Evolutionary conservation across 768 basidiomycete species (phyloP).

Genomic region (Pluteus cervinus): DNA sequence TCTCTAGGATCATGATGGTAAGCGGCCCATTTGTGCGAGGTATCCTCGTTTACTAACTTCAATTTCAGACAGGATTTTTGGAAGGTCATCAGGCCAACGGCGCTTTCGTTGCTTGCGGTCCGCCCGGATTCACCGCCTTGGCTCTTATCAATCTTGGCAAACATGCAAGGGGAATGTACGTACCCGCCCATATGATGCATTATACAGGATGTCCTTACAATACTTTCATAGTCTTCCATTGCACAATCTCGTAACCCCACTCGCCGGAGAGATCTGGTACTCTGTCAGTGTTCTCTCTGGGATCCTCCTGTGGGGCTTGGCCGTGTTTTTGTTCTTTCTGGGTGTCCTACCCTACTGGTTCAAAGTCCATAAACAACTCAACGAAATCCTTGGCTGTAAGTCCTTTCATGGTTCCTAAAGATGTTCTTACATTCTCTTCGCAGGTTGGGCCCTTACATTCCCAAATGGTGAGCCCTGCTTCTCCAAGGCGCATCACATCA

Average conservation of each 20-base stretch:
- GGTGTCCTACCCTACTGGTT: slow-evolving; percentile 42
- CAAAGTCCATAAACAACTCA: slow-evolving; percentile 39
- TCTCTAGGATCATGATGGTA: slow-evolving; percentile 33
- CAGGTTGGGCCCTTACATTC: slow-evolving; percentile 42
- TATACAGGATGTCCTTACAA: not conserved
- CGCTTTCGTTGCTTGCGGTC: slow-evolving; percentile 42
- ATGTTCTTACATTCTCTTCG: slow-evolving; percentile 3
- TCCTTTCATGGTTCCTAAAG: slow-evolving; percentile 3
- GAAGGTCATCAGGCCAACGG: slow-evolving; percentile 43
- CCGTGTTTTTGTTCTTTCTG: slow-evolving; percentile 40
- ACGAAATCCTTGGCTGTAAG: slow-evolving; percentile 41
- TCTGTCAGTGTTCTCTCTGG: slow-evolving; percentile 31
- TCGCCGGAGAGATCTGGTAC: slow-evolving; percentile 41
- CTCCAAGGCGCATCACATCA: not conserved
- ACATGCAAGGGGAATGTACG: slow-evolving; percentile 30
- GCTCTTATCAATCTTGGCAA: slow-evolving; percentile 39
- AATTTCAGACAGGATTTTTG: slow-evolving; percentile 35
- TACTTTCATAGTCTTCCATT: slow-evolving; percentile 24
- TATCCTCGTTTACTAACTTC: not conserved
- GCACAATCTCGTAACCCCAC: slow-evolving; percentile 27
- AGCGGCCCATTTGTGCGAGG: not conserved
- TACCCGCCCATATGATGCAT: not conserved
- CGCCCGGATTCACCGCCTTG: slow-evolving; percentile 44
- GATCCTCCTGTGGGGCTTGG: slow-evolving; percentile 38
- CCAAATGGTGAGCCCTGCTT: slow-evolving; percentile 28